Conservation (phyloP, 1,284 basidiomycete species). For the Hymenochaete sp. region DNA sequence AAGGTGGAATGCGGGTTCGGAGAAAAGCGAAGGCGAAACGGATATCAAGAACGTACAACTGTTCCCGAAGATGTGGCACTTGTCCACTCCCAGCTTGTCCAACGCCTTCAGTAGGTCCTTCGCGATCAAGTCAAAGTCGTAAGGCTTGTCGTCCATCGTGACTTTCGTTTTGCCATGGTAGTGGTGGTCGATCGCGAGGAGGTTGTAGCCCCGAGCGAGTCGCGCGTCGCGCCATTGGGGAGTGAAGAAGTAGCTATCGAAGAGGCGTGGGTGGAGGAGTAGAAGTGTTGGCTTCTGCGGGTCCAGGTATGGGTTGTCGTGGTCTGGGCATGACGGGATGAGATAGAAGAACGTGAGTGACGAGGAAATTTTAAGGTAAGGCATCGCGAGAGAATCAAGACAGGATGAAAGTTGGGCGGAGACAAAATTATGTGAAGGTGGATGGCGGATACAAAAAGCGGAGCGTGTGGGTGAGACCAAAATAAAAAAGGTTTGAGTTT, state of each 20-base stretch:
- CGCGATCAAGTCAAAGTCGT: constrained; percentile 18
- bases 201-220: constrained; percentile 19
- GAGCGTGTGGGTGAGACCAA: too few species aligned
- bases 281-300: constrained; percentile 16
- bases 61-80: constrained; percentile 18
- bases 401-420: not conserved
- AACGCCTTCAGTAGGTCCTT: constrained; percentile 17
- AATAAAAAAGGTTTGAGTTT: too few species aligned
- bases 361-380: constrained; percentile 17
- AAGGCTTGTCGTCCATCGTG: constrained; percentile 17
- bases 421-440: too few species aligned
- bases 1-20: too few species aligned
- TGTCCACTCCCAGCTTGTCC: constrained; percentile 15
- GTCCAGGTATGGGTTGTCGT: constrained; percentile 16
- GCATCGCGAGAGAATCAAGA: constrained; percentile 14
- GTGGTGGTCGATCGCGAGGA: constrained; percentile 19
- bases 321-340: constrained; percentile 19
- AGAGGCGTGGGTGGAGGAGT: constrained; percentile 18
- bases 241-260: constrained; percentile 19
- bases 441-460: too few species aligned
- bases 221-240: constrained; percentile 18
- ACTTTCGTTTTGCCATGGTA: constrained; percentile 19
- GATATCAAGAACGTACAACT: constrained; percentile 14
- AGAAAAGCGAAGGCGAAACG: too few species aligned
- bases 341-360: constrained; percentile 15